phyloP scores from a whole-genome alignment of 108 stramenopile genomes.

The Licmophora abbreviata region DNA sequence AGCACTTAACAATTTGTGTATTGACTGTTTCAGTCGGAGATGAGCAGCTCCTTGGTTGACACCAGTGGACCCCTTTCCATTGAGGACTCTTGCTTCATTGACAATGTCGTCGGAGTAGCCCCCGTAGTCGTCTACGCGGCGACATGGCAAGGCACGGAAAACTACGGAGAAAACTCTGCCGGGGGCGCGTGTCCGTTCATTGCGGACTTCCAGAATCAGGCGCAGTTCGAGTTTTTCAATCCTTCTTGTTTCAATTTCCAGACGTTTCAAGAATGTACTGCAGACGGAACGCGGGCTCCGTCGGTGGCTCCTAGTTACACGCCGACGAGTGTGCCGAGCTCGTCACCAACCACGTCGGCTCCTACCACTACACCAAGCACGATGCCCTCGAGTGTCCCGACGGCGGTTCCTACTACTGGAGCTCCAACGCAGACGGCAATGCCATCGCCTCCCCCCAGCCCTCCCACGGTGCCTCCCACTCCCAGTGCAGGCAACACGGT shows the following conservation, averaged over 20 bases:
- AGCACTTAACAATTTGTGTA: not conserved
- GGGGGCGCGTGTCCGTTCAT: not conserved
- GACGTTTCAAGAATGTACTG: slow-evolving; percentile 1
- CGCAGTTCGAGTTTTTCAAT: not conserved
- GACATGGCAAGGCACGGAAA: no score
- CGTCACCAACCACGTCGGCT: not conserved
- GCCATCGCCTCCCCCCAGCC: slow-evolving; percentile 1
- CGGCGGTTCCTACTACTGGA: not conserved
- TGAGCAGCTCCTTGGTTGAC: slow-evolving; percentile 24
- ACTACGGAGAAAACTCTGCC: not conserved
- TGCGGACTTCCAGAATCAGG: not conserved
- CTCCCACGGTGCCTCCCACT: not conserved
- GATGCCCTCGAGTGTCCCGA: slow-evolving; percentile 25
- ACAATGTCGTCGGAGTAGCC: slow-evolving; percentile 34
- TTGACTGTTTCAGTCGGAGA: not conserved
- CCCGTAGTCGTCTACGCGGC: slow-evolving; percentile 17
- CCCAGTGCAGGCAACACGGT: not conserved
- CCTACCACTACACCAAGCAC: slow-evolving; percentile 12
- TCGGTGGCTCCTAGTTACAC: not conserved
- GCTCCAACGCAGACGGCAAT: not conserved
- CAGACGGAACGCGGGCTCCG: not conserved
- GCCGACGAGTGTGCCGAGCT: not conserved
- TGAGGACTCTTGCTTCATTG: slow-evolving; percentile 15
- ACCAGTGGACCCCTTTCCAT: slow-evolving; percentile 25
- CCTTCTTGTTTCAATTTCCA: slow-evolving; percentile 1